Evolutionary conservation across 208 protist species (phyloP).

Genomic region (Crithidia brevicula): DNA sequence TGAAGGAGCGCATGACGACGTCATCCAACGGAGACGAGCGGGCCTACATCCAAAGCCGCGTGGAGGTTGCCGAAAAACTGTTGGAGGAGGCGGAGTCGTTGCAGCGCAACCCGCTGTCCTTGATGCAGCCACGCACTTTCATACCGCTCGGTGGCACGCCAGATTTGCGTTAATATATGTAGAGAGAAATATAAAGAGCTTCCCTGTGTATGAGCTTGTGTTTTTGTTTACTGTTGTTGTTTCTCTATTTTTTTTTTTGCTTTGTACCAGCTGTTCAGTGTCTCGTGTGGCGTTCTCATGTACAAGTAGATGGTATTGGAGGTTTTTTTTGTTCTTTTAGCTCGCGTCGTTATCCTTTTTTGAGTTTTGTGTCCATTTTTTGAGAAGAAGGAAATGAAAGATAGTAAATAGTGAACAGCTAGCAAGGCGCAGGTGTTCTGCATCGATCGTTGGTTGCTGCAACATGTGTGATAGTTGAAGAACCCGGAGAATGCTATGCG

Average conservation of each 20-base stretch:
- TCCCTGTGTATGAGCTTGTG: not conserved
- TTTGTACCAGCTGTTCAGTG: no score
- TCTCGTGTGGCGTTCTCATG: constrained; percentile 6
- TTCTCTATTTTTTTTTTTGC: not conserved
- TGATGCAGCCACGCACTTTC: constrained; percentile 38
- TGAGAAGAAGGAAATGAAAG: no score
- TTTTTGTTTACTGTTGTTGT: not conserved
- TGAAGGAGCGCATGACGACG: constrained; percentile 43
- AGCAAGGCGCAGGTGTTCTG: no score
- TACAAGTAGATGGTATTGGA: constrained; percentile 4
- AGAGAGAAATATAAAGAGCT: not conserved
- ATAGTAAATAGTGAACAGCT: no score
- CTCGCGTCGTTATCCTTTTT: no score
- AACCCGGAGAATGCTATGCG: no score
- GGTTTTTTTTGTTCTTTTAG: no score
- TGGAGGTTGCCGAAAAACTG: constrained; percentile 49
- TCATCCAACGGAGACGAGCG: constrained; percentile 50
- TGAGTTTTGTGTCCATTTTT: no score
- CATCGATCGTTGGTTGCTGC: no score
- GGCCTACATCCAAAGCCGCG: constrained; percentile 48
- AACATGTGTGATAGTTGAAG: no score
- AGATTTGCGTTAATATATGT: constrained; percentile 5
- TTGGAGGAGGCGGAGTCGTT: constrained; percentile 54
- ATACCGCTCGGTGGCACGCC: constrained; percentile 47
- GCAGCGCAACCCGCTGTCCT: constrained; percentile 37